Percentiles rank a stretch among this genome's conserved stretches.
Conservation (phyloP, 352 stramenopile species). For the Pythium rhizo-oryzae region DNA sequence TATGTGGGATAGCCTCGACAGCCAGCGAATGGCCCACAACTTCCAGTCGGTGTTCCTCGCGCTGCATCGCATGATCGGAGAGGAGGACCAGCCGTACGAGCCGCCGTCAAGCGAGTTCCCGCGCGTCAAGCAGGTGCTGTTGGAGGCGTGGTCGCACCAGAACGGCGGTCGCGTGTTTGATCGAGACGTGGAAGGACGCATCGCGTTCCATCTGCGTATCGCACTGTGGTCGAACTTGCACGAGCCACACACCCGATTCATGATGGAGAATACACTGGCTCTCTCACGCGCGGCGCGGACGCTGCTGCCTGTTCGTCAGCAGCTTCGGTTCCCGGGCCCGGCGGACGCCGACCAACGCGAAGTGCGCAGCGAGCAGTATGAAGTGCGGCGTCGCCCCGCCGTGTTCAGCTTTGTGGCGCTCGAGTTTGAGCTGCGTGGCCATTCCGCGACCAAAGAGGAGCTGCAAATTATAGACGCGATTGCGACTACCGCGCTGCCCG, state of each 20-base stretch:
- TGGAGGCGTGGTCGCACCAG: not conserved
- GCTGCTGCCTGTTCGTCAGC: not conserved
- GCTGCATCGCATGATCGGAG: slow-evolving; percentile 2
- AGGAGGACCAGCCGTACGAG: not conserved
- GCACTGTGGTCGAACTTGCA: not conserved
- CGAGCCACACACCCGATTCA: not conserved
- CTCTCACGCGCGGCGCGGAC: not conserved
- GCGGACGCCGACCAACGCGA: too few relatives aligned
- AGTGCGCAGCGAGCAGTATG: too few relatives aligned
- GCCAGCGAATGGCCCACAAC: not conserved
- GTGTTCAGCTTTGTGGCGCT: not conserved
- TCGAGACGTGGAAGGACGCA: not conserved
- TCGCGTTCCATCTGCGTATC: not conserved
- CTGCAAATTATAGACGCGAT: not conserved
- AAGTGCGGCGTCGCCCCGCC: not conserved
- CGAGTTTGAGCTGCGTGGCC: not conserved
- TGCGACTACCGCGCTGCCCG: not conserved
- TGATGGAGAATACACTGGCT: not conserved
- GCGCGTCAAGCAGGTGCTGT: not conserved
- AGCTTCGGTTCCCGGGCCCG: too few relatives aligned
- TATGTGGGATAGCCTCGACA: not conserved
- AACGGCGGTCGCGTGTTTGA: not conserved
- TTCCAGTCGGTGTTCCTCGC: not conserved
- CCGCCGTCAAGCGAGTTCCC: not conserved
- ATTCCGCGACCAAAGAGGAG: not conserved